Evolutionary conservation across 345 rosid species (phyloP).

Genomic region (Clarkia xantiana): DNA sequence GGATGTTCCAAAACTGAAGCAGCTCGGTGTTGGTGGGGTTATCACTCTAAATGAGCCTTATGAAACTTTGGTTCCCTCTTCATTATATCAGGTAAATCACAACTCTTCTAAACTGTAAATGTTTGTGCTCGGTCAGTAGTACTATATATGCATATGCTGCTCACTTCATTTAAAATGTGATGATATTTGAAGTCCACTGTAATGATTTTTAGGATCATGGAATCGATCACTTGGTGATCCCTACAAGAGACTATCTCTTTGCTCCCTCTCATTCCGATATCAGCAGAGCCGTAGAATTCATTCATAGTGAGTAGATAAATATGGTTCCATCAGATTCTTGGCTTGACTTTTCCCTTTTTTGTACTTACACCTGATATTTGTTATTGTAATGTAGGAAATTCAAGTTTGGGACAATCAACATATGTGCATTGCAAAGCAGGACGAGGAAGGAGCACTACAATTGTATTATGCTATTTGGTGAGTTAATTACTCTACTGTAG

Average conservation of each 20-base stretch:
- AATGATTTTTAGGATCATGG: conserved; percentile 36
- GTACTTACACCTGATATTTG: neutral
- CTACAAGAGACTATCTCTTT: conserved; percentile 80
- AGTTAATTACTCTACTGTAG: neutral
- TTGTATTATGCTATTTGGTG: conserved; percentile 83
- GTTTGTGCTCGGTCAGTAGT: neutral
- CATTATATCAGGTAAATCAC: conserved; percentile 46
- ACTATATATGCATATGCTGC: neutral
- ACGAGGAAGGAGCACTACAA: conserved; percentile 81
- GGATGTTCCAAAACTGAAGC: conserved; percentile 61
- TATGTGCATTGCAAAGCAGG: conserved; percentile 97
- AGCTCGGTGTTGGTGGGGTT: conserved; percentile 66
- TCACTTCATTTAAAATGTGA: neutral
- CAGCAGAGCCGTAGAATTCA: conserved; percentile 52
- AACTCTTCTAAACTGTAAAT: neutral
- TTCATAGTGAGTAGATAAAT: conserved; percentile 34
- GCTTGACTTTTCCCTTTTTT: neutral
- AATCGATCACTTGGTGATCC: conserved; percentile 77
- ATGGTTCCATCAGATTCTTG: neutral
- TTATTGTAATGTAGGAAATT: conserved; percentile 31
- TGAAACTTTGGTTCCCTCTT: conserved; percentile 67
- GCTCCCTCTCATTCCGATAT: conserved; percentile 62
- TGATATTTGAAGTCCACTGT: neutral
- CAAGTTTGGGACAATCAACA: conserved; percentile 46
- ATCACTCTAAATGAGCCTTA: conserved; percentile 72